Base-by-base conservation (phyloP, 129 eudicot genomes). In the Gnaphalium uliginosum region DNA sequence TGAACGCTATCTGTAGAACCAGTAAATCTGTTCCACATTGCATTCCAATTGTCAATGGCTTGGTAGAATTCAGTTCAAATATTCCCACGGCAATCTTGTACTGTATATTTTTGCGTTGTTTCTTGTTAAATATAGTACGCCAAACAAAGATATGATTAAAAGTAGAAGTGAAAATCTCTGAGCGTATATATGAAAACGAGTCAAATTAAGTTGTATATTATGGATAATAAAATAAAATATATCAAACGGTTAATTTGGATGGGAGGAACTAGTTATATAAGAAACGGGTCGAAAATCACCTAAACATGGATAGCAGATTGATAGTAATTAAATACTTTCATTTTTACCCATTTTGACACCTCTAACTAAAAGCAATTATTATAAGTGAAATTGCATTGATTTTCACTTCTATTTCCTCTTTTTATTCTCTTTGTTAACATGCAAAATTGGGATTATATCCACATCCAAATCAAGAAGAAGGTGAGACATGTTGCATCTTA, bases 401-500 rank as follows among this genome's bases (percentile, higher is more conserved):
- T 32, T 33, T 7, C 69, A 61, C 69, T 60, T 18, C 2, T 73
- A 43, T 39, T 73, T 60, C 24, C 17, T 33, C 11, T 3, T 35
- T 59, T 39, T 29, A 17, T 59, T 24, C 41, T 4, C 61, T 27
- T 18, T 75, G 78, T 46, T 26, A 62, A 62, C 51, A 75, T 72
- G 48, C 64, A 63, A 65, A 65, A 65, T 66, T 51, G 72, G 79
- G 32, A 61, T 50, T 65, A 76, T 51, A 75, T 76, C 54, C 79
- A 32, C 79, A 76, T 61, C 25, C 51, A 64, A 21, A 46, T 3
- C 9, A 29, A 19, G 22, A 75, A 75, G 77, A 63, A 74, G 76
- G 46, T 10, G 50, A 70, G 53, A 68, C 6, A n/a, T n/a, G 54
- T 76, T 67, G 35, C 68, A 70, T 78, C 32, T 54, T 21, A 76